Conservation (phyloP, 75 land plant species). For the Cryptomeria japonica region DNA sequence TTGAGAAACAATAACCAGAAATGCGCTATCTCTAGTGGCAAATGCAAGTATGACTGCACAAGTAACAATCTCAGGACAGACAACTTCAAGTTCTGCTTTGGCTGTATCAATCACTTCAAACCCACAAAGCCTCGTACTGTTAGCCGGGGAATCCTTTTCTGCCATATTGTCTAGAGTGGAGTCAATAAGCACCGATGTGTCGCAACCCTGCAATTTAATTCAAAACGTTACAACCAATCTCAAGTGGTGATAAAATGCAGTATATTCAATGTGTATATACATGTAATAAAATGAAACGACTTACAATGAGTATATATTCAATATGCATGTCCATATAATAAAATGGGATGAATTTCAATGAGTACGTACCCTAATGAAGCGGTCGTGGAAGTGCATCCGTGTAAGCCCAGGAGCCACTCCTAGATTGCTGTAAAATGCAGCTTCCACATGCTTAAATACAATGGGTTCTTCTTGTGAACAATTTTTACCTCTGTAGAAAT, state of each 20-base stretch:
- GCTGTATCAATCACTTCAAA: conserved; percentile 39
- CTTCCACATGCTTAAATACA: not conserved
- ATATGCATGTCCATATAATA: no score
- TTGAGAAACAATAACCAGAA: conserved; percentile 12
- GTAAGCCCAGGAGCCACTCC: conserved; percentile 13
- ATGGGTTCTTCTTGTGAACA: conserved; percentile 21
- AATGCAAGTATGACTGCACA: conserved; percentile 68
- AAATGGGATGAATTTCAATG: no score
- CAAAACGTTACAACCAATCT: no score
- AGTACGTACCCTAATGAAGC: not conserved
- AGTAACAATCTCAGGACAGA: conserved; percentile 64
- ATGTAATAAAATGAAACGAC: no score
- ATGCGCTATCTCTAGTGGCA: conserved; percentile 62
- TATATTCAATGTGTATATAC: no score
- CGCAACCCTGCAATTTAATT: conserved; percentile 28
- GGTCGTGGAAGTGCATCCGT: conserved; percentile 24
- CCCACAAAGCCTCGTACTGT: conserved; percentile 18
- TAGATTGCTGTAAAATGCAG: not conserved
- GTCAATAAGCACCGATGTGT: conserved; percentile 27
- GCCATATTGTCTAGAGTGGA: conserved; percentile 12
- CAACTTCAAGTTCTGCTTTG: conserved; percentile 47
- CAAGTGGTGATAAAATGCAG: no score
- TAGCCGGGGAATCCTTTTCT: conserved; percentile 25
- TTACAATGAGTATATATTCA: no score
- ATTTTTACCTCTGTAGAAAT: conserved; percentile 10